These are phyloP conservation scores for Escovopsis sp. DNA, from an alignment of 2,329 filamentous ascomycete genomes.

Conservation along the genomic window DNA sequence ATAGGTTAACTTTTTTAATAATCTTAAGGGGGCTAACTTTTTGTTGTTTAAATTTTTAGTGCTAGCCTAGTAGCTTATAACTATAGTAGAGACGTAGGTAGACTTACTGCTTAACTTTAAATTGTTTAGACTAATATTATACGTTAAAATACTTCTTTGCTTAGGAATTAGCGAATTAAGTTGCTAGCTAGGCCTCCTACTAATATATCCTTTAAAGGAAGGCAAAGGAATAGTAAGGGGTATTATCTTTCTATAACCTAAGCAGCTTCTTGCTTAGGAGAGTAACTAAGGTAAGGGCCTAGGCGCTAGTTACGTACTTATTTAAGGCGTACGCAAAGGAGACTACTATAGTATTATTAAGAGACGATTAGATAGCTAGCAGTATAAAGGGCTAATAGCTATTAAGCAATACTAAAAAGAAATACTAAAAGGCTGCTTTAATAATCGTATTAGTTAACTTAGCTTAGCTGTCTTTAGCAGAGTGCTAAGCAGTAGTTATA, in stretches of 20 bases:
- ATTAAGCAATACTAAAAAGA: neutral
- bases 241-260: neutral
- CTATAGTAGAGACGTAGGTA: neutral
- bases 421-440: neutral
- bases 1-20: neutral
- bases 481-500: neutral
- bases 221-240: neutral
- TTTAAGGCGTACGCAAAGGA: neutral
- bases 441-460: constrained; percentile 1
- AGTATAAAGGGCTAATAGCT: neutral
- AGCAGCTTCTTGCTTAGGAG: too few relatives aligned
- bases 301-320: neutral
- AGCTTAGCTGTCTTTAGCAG: neutral
- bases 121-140: neutral
- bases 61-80: neutral
- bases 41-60: neutral
- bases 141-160: neutral
- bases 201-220: neutral
- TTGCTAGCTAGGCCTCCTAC: neutral
- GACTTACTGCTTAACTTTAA: neutral
- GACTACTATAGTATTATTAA: neutral
- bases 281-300: neutral
- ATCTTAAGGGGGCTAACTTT: neutral
- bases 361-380: neutral
- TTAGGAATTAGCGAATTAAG: neutral